Evolutionary conservation across 1,284 basidiomycete genomes (phyloP).

Genomic region (Volvariella volvacea): DNA sequence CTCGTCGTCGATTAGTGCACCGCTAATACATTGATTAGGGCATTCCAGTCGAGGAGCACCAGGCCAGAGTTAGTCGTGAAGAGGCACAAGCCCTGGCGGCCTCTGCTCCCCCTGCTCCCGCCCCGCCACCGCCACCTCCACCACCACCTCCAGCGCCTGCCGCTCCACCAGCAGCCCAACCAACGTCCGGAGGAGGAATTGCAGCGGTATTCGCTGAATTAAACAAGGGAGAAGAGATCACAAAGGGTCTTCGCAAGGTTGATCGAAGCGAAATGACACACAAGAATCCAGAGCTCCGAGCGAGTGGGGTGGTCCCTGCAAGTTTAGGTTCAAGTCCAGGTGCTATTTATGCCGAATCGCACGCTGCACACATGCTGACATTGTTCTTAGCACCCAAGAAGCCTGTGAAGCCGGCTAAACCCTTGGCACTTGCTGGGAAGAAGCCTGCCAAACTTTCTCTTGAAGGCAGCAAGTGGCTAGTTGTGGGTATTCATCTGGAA

Average conservation of each 20-base stretch:
- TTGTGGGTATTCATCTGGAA: constrained; percentile 48
- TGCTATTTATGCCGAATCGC: constrained; percentile 10
- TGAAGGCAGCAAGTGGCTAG: constrained; percentile 92
- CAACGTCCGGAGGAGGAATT: constrained; percentile 50
- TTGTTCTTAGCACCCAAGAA: constrained; percentile 41
- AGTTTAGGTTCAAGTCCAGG: constrained; percentile 26
- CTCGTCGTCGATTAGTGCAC: constrained; percentile 1
- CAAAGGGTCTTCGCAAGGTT: constrained; percentile 88
- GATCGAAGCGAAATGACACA: constrained; percentile 97
- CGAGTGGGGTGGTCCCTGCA: constrained; percentile 58
- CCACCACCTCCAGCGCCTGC: constrained; percentile 44
- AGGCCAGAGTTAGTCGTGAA: constrained; percentile 21
- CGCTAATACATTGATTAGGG: constrained; percentile 38
- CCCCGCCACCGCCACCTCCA: constrained; percentile 48
- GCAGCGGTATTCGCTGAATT: constrained; percentile 90
- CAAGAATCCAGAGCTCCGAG: constrained; percentile 89
- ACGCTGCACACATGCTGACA: neutral
- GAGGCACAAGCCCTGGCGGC: no score
- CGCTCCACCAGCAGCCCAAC: constrained; percentile 31
- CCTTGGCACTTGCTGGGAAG: constrained; percentile 74
- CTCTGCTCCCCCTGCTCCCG: constrained; percentile 35
- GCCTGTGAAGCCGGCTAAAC: constrained; percentile 77
- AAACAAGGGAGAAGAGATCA: constrained; percentile 88
- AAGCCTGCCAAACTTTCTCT: constrained; percentile 90
- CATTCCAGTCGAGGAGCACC: constrained; percentile 50